These are phyloP conservation scores for Teratosphaeria nubilosa DNA, from an alignment of 2,329 filamentous ascomycete species.

Conservation along the genomic window DNA sequence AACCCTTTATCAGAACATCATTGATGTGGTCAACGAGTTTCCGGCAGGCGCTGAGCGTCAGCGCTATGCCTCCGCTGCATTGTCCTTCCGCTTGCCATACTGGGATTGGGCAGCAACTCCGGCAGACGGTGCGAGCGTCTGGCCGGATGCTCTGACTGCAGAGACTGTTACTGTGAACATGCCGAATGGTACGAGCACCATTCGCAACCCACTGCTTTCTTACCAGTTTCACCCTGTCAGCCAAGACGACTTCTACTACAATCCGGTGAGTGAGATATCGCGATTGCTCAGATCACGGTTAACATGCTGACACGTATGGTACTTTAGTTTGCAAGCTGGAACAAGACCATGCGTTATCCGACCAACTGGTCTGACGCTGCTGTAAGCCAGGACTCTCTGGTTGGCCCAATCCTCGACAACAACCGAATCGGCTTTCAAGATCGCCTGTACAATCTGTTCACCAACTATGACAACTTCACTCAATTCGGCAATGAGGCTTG, in stretches of 20 bases:
- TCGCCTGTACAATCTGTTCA: constrained; percentile 58
- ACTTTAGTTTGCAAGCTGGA: constrained; percentile 44
- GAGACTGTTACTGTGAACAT: constrained; percentile 28
- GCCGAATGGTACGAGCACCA: constrained; percentile 23
- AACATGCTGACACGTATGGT: neutral
- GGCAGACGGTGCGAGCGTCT: constrained; percentile 22
- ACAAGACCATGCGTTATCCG: constrained; percentile 50
- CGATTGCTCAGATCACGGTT: neutral
- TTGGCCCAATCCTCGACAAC: constrained; percentile 43
- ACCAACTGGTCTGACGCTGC: constrained; percentile 32
- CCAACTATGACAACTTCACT: constrained; percentile 52
- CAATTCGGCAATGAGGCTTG: constrained; percentile 57
- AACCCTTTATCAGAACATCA: constrained; percentile 31
- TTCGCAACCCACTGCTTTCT: constrained; percentile 26
- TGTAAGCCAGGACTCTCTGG: constrained; percentile 49
- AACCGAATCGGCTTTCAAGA: constrained; percentile 45
- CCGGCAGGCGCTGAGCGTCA: constrained; percentile 27
- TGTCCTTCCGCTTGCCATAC: constrained; percentile 35
- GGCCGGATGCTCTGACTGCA: constrained; percentile 30
- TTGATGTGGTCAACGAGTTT: constrained; percentile 33
- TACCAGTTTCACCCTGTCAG: constrained; percentile 43
- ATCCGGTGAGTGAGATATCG: constrained; percentile 43
- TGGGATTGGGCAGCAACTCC: constrained; percentile 39
- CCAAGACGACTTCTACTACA: constrained; percentile 46
- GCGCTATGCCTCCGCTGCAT: constrained; percentile 31